A percentile compares a stretch with the other conserved stretches of the same genome.
phyloP scores from a whole-genome alignment of 306 rosid genomes.

The Vicia sativa region DNA sequence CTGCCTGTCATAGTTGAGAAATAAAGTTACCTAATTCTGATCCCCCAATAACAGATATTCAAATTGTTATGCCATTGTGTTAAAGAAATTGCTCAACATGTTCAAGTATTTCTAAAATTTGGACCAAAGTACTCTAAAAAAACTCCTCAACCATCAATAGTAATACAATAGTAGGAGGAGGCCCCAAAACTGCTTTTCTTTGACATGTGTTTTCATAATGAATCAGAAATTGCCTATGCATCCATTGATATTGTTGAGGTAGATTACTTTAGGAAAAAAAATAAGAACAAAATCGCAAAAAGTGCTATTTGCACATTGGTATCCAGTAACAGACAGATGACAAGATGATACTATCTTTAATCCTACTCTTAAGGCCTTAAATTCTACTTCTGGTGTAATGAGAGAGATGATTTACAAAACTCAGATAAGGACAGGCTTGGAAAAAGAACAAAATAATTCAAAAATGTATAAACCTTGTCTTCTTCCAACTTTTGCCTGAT shows the following conservation, averaged over 20 bases:
- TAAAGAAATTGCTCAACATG: constrained; percentile 12
- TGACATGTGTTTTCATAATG: constrained; percentile 5
- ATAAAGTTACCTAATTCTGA: constrained; percentile 14
- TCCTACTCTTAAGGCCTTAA: no score
- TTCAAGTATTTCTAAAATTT: constrained; percentile 16
- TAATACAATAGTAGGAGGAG: constrained; percentile 4
- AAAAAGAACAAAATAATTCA: neutral
- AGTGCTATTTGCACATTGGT: neutral
- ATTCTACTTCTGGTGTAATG: constrained; percentile 1
- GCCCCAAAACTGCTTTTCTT: constrained; percentile 8
- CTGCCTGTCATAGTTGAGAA: constrained; percentile 63
- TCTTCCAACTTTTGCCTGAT: constrained; percentile 93
- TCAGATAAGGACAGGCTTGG: constrained; percentile 18
- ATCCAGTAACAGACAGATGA: constrained; percentile 20
- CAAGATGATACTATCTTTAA: no score
- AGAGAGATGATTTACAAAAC: constrained; percentile 20
- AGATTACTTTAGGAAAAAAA: constrained; percentile 13
- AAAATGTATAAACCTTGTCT: constrained; percentile 71
- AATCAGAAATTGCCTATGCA: neutral
- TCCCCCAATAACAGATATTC: constrained; percentile 11
- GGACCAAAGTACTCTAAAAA: constrained; percentile 29
- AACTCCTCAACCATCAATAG: constrained; percentile 9
- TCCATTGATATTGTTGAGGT: neutral
- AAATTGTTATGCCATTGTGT: constrained; percentile 3
- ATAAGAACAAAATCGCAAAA: neutral